Conservation (phyloP, 1,284 basidiomycete species). For the Leucoagaricus sp. region DNA sequence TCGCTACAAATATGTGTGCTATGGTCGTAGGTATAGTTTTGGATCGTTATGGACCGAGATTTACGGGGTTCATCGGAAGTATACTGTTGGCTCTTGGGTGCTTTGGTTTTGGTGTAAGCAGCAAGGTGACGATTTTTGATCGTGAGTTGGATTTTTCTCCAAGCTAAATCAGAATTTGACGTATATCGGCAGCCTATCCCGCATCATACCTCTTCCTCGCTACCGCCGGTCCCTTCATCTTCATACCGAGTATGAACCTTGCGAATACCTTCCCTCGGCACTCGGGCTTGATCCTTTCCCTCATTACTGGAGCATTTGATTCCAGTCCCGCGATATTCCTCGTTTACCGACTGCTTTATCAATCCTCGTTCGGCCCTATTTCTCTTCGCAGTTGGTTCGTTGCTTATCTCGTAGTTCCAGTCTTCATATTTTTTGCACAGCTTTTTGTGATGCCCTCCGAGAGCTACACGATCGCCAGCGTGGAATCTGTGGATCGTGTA, state of each 20-base stretch:
- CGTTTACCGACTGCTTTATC: constrained; percentile 3
- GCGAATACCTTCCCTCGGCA: constrained; percentile 9
- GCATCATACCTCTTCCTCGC: constrained; percentile 7
- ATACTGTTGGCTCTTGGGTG: constrained; percentile 1
- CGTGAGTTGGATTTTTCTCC: neutral
- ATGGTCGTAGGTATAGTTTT: constrained; percentile 1
- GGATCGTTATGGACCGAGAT: constrained; percentile 3
- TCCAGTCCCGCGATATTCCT: constrained; percentile 10
- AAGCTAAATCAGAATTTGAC: neutral
- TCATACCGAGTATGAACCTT: constrained; percentile 6
- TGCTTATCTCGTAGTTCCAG: neutral
- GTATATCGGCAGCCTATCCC: neutral
- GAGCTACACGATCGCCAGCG: neutral
- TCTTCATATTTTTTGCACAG: constrained; percentile 6
- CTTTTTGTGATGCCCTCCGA: neutral
- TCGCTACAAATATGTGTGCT: constrained; percentile 8
- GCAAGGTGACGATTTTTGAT: neutral
- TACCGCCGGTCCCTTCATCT: constrained; percentile 5
- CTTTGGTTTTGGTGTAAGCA: neutral
- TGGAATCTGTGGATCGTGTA: neutral
- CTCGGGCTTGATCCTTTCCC: constrained; percentile 1
- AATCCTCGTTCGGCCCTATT: constrained; percentile 2
- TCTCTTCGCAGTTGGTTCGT: constrained; percentile 7
- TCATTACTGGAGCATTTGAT: constrained; percentile 8
- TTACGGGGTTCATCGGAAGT: constrained; percentile 3